These are phyloP conservation scores for Colletotrichum viniferum DNA, from an alignment of 2,329 filamentous ascomycete species.

Conservation along the genomic window DNA sequence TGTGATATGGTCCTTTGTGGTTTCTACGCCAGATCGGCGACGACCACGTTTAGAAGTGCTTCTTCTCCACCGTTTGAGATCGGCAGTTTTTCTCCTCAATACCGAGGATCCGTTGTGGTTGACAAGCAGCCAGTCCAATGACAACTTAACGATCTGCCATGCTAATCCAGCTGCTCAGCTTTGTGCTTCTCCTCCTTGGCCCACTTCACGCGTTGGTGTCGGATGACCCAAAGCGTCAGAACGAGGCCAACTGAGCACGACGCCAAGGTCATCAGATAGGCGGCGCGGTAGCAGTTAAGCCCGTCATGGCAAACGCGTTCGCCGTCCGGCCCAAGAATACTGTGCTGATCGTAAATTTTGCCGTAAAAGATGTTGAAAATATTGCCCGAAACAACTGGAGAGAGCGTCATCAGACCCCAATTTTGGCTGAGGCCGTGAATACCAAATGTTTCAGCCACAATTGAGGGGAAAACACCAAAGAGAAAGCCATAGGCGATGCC, in stretches of 20 bases:
- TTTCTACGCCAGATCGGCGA: background rate
- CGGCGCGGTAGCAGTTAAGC: conserved; percentile 77
- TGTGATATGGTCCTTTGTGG: background rate
- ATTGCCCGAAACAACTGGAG: conserved; percentile 86
- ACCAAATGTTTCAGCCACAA: conserved; percentile 89
- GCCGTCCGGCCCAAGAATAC: conserved; percentile 68
- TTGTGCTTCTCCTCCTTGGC: conserved; percentile 40
- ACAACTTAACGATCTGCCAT: background rate
- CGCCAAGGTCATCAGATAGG: conserved; percentile 79
- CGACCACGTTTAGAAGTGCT: background rate
- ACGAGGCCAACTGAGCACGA: conserved; percentile 72
- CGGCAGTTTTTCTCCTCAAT: background rate
- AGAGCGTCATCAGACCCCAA: conserved; percentile 94
- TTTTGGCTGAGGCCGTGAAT: conserved; percentile 90
- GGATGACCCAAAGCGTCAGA: conserved; percentile 74
- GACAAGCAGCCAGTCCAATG: background rate
- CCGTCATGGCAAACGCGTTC: conserved; percentile 79
- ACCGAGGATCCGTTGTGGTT: background rate
- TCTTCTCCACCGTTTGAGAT: background rate
- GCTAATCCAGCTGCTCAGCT: conserved; percentile 41
- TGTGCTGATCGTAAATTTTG: conserved; percentile 80
- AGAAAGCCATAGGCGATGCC: conserved; percentile 92
- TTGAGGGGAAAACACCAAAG: conserved; percentile 91
- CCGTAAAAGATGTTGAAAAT: conserved; percentile 95
- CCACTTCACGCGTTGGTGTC: conserved; percentile 53